These are phyloP conservation scores for Nidula microcarpa DNA, from an alignment of 768 basidiomycete genomes.

Conservation along the genomic window DNA sequence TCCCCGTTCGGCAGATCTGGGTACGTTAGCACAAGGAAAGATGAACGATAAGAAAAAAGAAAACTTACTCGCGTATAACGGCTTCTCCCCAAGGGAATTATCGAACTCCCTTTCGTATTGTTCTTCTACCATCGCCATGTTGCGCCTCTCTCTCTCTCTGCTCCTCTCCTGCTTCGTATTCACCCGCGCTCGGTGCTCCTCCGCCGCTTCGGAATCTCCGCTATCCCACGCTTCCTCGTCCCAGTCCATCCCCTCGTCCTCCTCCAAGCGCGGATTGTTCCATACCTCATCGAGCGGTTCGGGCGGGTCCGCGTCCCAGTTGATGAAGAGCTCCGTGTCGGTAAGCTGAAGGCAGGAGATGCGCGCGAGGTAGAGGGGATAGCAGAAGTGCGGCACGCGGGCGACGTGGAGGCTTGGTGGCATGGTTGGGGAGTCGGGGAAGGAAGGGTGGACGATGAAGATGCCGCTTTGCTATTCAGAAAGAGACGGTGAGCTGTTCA, in stretches of 20 bases:
- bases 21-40: background rate
- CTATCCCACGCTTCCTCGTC: background rate
- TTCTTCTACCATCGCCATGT: background rate
- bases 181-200: background rate
- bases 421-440: background rate
- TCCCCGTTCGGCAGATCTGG: background rate
- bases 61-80: background rate
- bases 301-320: conserved; percentile 27
- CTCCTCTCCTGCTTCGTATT: background rate
- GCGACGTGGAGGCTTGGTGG: conserved; percentile 15
- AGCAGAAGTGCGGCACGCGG: conserved; percentile 25
- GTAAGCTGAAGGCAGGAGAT: conserved; percentile 57
- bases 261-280: background rate
- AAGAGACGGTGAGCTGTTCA: conserved; percentile 1
- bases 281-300: background rate
- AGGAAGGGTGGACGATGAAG: conserved; percentile 22
- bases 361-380: conserved; percentile 18
- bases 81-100: background rate
- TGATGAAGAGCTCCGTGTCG: conserved; percentile 48
- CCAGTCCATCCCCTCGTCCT: background rate
- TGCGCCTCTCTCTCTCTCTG: background rate
- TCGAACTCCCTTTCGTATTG: background rate
- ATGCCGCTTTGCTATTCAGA: conserved; percentile 23
- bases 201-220: background rate
- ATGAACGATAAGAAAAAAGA: background rate